Base-by-base conservation (phyloP, 148 eudicot species). In the Rheum nobile region DNA sequence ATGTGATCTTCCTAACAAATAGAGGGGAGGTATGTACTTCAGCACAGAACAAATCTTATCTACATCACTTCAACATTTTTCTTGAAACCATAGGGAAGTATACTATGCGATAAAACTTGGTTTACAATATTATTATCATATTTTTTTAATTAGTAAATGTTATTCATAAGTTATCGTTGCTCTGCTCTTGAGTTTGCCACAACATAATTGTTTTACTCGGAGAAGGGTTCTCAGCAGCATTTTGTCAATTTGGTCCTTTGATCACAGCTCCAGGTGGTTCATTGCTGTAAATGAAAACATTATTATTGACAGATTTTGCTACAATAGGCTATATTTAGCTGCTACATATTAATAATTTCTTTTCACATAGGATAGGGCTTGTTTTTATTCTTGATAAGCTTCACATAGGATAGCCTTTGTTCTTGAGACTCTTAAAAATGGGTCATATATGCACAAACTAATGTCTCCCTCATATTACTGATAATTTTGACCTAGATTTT, bases 1-100 rank as follows among this genome's bases (percentile, higher is more conserved):
- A 96, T 82, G 93, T 90, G 72, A 78, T 96, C 77, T 92, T 96
- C 83, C 82, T 96, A 65, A 96, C 97, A 65, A 96, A 84, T 68
- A 83, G 94, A 70, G 99, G 99, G 76, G 99, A 96, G 97, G 99
- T 96, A 88, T 74, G 73, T 34, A 69, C 71, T 28, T 76, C 24
- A 71, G 47, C 19, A 31, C 29, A 24, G 67, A 12, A 65, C 70
- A 65, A 32, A 22, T 32, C 10, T 65, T 34, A 32, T 16, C 22
- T 55, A 24, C 63, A 24, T 24, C 3, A 55, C 8, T 41, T 41
- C 43, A 48, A 48, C n/a, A 44, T 1, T 7, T 55, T 55, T 9
- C 63, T 32, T 65, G 22, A 16, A 65, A 32, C 38, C 70, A 4
- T 34, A 65, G 13, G 31, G 13, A 24, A 9, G 16, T 57, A 8